These are phyloP conservation scores for Ziziphus jujuba DNA, from an alignment of 306 rosid genomes.

Conservation along the genomic window DNA sequence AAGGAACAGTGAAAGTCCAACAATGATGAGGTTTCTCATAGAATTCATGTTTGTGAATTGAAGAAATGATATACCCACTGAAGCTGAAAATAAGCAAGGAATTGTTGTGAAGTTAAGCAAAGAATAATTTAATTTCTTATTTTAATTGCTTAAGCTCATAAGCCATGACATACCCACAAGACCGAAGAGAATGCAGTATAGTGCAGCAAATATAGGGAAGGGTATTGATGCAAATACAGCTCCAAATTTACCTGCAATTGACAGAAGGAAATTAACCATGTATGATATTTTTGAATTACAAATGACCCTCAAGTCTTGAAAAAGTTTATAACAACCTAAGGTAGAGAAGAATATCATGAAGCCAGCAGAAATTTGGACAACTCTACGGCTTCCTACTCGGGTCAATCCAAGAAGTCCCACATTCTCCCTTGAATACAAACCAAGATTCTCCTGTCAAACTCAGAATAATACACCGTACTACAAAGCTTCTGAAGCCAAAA, in stretches of 20 bases:
- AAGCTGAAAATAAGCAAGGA: slow-evolving; percentile 54
- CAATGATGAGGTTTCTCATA: slow-evolving; percentile 92
- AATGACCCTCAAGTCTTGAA: neutral
- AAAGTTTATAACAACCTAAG: slow-evolving; percentile 54
- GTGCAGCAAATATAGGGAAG: slow-evolving; percentile 78
- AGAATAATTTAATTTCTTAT: neutral
- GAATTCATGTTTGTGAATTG: slow-evolving; percentile 96
- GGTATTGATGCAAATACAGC: slow-evolving; percentile 99
- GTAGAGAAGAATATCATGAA: slow-evolving; percentile 96
- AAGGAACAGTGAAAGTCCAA: slow-evolving; percentile 81
- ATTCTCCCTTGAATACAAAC: slow-evolving; percentile 66
- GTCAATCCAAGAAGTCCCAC: slow-evolving; percentile 97
- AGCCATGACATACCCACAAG: slow-evolving; percentile 66
- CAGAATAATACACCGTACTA: slow-evolving; percentile 5
- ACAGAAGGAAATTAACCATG: slow-evolving; percentile 5
- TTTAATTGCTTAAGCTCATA: slow-evolving; percentile 4
- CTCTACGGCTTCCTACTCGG: slow-evolving; percentile 96
- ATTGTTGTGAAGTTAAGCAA: slow-evolving; percentile 9
- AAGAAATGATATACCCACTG: slow-evolving; percentile 91
- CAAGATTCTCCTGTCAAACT: slow-evolving; percentile 23
- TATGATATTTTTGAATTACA: neutral
- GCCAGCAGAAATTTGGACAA: slow-evolving; percentile 91
- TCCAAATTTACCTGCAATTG: slow-evolving; percentile 80
- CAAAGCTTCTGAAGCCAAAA: slow-evolving; percentile 9
- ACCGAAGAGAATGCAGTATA: slow-evolving; percentile 86